Evolutionary conservation across 2,329 filamentous ascomycete genomes (phyloP), one percentile per base, ranked within the genome.

Genomic region (Aspergillus japonicus): DNA sequence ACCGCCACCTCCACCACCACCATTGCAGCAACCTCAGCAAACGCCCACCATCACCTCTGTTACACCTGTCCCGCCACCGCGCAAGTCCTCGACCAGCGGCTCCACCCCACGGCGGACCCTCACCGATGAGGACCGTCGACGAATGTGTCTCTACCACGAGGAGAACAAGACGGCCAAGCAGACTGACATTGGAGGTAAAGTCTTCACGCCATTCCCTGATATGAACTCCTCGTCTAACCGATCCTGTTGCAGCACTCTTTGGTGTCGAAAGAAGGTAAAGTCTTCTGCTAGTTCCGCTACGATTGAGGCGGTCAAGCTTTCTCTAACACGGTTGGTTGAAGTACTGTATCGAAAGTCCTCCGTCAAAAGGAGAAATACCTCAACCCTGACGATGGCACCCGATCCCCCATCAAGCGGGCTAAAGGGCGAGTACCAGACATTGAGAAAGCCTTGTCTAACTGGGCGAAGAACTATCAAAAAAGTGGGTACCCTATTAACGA

Each of bases 341-440:
- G 95, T 80, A 99, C 95, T 52, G 95, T 99, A n/a, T 99, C 95
- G 57, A 99, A 99, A 75, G 95, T 98, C 57, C 78, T 99, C 65
- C 88, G 94, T 56, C 89, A 96, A 71, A 96, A 94, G 79, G 95
- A 99, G 64, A 95, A 96, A 75, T 98, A 96, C 76, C 84, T 98
- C 16, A 90, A 89, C 70, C 87, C 87, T 56, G 91, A 91, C 70
- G 92, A 91, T 75, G 89, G 88, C 66, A 91, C 83, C 73, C 86
- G 84, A 67, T 94, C 92, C 49, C 90, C 91, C 5, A 85, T 90
- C 66, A 96, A 95, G 75, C 89, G 90, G 66, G 81, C 85, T 59
- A 96, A 96, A 78, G 89, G 90, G 56, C 95, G 94, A 75, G 89
- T 86, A 51, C 92, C 91, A 11, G 93, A 98, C 77, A 93, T 98